phyloP scores from a whole-genome alignment of 768 basidiomycete genomes.

The Paxillus ammoniavirescens region DNA sequence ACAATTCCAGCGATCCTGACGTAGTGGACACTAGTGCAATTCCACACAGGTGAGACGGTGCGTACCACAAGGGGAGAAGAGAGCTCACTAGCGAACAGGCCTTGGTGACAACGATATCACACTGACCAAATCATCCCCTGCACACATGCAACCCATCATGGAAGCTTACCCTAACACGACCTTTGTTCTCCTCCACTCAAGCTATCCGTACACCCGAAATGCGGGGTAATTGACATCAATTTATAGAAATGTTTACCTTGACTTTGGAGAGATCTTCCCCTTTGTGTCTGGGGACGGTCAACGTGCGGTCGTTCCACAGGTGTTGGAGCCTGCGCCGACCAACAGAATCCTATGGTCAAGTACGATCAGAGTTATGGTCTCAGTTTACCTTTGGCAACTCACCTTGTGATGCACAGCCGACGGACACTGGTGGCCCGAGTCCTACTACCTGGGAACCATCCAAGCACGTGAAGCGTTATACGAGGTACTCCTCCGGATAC shows the following conservation, averaged over 20 bases:
- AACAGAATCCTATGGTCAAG: slow-evolving; percentile 85
- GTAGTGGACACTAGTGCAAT: slow-evolving; percentile 56
- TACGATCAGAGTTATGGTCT: slow-evolving; percentile 29
- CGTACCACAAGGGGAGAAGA: neutral
- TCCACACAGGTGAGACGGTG: slow-evolving; percentile 55
- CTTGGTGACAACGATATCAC: slow-evolving; percentile 74
- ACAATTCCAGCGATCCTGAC: neutral
- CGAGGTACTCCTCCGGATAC: slow-evolving; percentile 36
- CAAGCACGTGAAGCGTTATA: slow-evolving; percentile 63
- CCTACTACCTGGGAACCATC: slow-evolving; percentile 62
- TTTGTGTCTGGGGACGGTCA: slow-evolving; percentile 65
- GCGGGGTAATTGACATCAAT: slow-evolving; percentile 74
- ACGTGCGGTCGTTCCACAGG: slow-evolving; percentile 52
- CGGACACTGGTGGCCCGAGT: slow-evolving; percentile 58
- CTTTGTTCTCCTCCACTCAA: slow-evolving; percentile 70
- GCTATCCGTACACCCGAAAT: slow-evolving; percentile 78
- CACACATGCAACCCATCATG: slow-evolving; percentile 68
- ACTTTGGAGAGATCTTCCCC: slow-evolving; percentile 81
- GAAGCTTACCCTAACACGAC: slow-evolving; percentile 56
- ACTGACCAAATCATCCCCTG: slow-evolving; percentile 56
- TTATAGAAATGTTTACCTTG: slow-evolving; percentile 73
- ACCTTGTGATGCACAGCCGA: neutral
- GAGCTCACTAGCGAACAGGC: slow-evolving; percentile 26
- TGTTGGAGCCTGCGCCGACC: slow-evolving; percentile 70
- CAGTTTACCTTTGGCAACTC: neutral